phyloP scores from a whole-genome alignment of 1,284 basidiomycete species.

The Pyrrhoderma noxium region DNA sequence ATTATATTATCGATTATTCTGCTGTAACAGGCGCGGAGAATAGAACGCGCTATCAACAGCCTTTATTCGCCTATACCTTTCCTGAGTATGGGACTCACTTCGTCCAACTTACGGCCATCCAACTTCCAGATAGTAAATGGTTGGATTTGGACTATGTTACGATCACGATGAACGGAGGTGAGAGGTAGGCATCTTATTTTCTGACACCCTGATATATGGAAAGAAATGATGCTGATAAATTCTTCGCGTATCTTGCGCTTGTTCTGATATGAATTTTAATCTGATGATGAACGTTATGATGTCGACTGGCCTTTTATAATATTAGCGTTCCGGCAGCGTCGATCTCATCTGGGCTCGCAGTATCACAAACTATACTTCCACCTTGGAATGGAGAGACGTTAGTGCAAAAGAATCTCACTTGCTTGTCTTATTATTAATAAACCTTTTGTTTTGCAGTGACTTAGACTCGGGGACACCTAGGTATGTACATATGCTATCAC shows the following conservation, averaged over 20 bases:
- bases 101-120: constrained; percentile 21
- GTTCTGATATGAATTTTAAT: neutral
- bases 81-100: constrained; percentile 19
- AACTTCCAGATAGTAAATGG: constrained; percentile 21
- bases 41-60: constrained; percentile 22
- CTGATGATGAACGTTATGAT: neutral
- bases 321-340: neutral
- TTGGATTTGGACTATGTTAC: constrained; percentile 27
- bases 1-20: constrained; percentile 19
- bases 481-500: too few species aligned
- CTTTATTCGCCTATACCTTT: constrained; percentile 23
- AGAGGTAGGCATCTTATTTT: constrained; percentile 6
- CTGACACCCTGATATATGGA: neutral
- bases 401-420: neutral
- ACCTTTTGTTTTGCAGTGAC: too few species aligned
- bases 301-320: too few species aligned
- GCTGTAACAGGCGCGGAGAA: constrained; percentile 17
- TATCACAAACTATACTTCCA: constrained; percentile 11
- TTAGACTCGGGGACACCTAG: too few species aligned
- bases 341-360: constrained; percentile 6
- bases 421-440: too few species aligned
- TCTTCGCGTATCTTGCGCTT: neutral
- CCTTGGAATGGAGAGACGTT: constrained; percentile 8
- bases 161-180: constrained; percentile 19
- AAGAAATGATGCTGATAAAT: neutral